A percentile compares a stretch with the other conserved stretches of the same genome.
Evolutionary conservation across 106 monocot species (phyloP).

Genomic region (Narthecium ossifragum): DNA sequence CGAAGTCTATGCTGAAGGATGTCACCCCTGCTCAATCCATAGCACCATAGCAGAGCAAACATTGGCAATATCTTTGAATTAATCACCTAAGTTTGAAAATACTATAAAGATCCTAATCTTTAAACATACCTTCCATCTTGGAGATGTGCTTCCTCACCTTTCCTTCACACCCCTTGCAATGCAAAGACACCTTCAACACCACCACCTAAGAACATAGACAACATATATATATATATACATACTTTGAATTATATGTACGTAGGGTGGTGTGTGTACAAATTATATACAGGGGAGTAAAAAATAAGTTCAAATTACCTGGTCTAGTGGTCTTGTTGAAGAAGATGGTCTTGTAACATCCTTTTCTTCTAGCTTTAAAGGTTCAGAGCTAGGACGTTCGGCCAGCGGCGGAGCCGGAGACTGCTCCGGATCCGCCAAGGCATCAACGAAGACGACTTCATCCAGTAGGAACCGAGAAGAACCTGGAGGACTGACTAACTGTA

Average conservation of each 20-base stretch:
- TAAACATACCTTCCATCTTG: constrained; percentile 30
- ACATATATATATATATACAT: neutral
- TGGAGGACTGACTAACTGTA: constrained; percentile 28
- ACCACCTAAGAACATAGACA: constrained; percentile 16
- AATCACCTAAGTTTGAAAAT: neutral
- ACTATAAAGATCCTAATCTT: neutral
- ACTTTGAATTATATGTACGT: too few species aligned
- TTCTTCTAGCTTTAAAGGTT: too few species aligned
- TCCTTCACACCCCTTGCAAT: constrained; percentile 16
- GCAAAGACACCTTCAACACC: constrained; percentile 22
- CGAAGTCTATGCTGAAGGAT: constrained; percentile 54
- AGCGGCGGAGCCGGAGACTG: too few species aligned
- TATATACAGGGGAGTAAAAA: neutral
- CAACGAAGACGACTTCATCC: constrained; percentile 19
- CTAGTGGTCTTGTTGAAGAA: constrained; percentile 4
- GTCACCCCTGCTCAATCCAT: constrained; percentile 54
- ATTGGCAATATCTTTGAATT: too few species aligned
- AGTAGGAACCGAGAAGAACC: constrained; percentile 59
- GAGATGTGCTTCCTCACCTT: constrained; percentile 23
- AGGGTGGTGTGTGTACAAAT: too few species aligned
- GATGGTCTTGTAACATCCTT: neutral
- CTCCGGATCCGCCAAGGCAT: neutral
- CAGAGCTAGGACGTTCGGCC: too few species aligned
- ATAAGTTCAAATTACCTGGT: constrained; percentile 8
- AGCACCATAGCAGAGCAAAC: too few species aligned